Base-by-base conservation (phyloP, 495 filamentous ascomycete species). In the Chaetomidium leptoderma region DNA sequence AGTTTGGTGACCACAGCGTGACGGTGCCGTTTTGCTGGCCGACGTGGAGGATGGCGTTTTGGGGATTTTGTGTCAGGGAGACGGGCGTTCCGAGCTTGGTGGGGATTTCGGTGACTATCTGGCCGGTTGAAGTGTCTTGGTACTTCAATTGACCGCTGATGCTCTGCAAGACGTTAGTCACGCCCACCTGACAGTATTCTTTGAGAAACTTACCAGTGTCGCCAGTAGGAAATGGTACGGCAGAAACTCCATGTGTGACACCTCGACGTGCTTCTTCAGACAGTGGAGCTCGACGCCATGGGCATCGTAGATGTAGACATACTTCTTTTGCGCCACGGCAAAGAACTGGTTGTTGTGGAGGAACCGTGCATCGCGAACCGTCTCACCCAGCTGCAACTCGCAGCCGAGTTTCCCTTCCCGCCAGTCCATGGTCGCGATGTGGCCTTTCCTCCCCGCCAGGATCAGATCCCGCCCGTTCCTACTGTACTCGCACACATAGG, bases 371-470 rank as follows among this genome's bases (percentile, higher is more conserved):
- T 96, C 91, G 35, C 92, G 75, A 6, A 97, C 82, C 0, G 91
- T 97, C 75, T 97, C 93, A 29, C 82, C 81, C 53, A 97, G 78
- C 62, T 98, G 90, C 55, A 97, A 66, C 71, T 98, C 93, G 65
- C 89, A 96, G 4, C 88, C 89, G 37, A 97, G 71, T 65, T 89
- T 95, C 13, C 91, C 95, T 57, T 87, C 84, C 58, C 93, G 81
- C 93, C 93, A 98, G 73, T 98, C 92, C 83, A 97, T 93, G 2
- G 88, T 91, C 57, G 93, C 92, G 64, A 98, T 77, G 86, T 98
- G 93, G 16, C 93, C 93, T 73, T 95, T 96, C 50, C 90, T 76
- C 27, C 93, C 92, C 52, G 87, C 91, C 46, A 98, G 72, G 36
- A 98, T 74, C 27, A 98, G 72, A 60, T 91, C 83, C 55, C 88